A percentile compares a stretch with the other conserved stretches of the same genome.
Evolutionary conservation across 176 grass and related monocot genomes (phyloP).

Genomic region (Oryza glaberrima): DNA sequence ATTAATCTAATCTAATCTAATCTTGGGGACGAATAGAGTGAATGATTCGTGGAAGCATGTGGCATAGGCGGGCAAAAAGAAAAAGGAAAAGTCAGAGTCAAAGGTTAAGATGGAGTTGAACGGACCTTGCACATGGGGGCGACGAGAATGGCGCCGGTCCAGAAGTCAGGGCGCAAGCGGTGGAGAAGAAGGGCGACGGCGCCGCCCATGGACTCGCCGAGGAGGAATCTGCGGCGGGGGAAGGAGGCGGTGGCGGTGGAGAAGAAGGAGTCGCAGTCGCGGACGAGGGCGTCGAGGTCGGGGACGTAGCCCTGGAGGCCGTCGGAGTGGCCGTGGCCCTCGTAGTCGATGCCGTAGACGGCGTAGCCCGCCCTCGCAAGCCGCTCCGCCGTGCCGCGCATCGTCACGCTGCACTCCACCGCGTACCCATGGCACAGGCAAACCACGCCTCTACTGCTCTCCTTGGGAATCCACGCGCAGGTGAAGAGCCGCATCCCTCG

Average conservation of each 20-base stretch:
- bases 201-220: constrained; percentile 91
- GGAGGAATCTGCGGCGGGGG: constrained; percentile 42
- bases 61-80: too few species aligned
- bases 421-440: constrained; percentile 95
- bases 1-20: too few species aligned
- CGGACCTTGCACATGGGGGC: constrained; percentile 81
- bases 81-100: too few species aligned
- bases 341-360: constrained; percentile 74
- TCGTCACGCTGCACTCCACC: constrained; percentile 82
- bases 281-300: constrained; percentile 50
- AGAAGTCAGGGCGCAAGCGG: constrained; percentile 46
- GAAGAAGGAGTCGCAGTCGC: constrained; percentile 60
- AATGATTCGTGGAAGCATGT: too few species aligned
- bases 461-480: constrained; percentile 60
- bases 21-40: too few species aligned
- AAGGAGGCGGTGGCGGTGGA: constrained; percentile 3
- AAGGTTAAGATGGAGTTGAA: too few species aligned
- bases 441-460: constrained; percentile 49
- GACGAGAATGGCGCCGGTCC: constrained; percentile 71
- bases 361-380: constrained; percentile 64
- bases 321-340: constrained; percentile 77
- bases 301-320: constrained; percentile 77
- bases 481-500: constrained; percentile 66
- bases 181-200: constrained; percentile 74
- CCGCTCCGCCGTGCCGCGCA: constrained; percentile 67